Base-by-base conservation (phyloP, 1,284 basidiomycete species). In the Rhizoctonia solani region DNA sequence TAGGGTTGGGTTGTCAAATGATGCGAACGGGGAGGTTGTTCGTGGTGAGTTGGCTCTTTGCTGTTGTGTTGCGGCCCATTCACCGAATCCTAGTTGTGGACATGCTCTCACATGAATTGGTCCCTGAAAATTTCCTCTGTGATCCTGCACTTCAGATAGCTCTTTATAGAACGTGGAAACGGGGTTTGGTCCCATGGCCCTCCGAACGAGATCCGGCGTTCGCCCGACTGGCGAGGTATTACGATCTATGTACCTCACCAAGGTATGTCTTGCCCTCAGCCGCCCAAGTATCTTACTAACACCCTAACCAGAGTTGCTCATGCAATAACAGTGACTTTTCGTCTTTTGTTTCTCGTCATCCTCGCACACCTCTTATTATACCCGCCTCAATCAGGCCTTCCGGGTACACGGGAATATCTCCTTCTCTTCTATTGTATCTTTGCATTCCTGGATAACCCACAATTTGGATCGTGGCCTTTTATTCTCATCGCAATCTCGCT, bases 61-160 rank as follows among this genome's bases (percentile, higher is more conserved):
- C n/a, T 34, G 23, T 5, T 13, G 14, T 37, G 13, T n/a, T 29
- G 16, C 5, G n/a, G 25, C 9, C 50, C 32, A 39, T 41, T 61
- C 13, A 37, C 21, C 23, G 1, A 21, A 25, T 27, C 34, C 19
- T 46, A 61, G 58, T 61, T 4, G 58, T 61, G 58, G 58, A 61
- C 46, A 61, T 61, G 58, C 58, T 61, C 29, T 29, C 46, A 13
- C 58, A 61, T 50, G 58, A 61, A 25, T 23, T 19, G 3, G 25
- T 61, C n/a, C 58, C 58, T 1, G 47, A 49, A 9, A 44, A 41
- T 5, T 61, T 61, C 32, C 27, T 61, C 46, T 61, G 58, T 39
- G 58, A 61, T 13, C 58, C 58, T 32, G 58, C 58, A 3, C 58
- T 61, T n/a, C 58, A 61, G 32, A 61, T 61, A 61, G 49, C 58